phyloP scores from a whole-genome alignment of 129 eudicot genomes.

The Chrysanthemum seticuspe region DNA sequence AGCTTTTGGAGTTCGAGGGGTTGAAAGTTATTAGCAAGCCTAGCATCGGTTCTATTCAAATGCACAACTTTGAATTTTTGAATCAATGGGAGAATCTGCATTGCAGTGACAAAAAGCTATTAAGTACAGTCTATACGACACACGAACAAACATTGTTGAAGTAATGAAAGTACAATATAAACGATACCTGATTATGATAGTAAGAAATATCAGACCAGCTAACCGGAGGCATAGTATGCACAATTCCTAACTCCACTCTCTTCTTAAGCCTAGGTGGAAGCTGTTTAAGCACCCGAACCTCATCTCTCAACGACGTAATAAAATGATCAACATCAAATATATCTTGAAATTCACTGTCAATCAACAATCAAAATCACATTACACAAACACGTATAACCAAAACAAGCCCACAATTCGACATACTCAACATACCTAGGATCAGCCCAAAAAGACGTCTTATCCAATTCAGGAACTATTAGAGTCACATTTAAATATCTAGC shows the following conservation, averaged over 20 bases:
- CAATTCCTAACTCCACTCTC: slow-evolving; percentile 75
- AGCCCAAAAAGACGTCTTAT: slow-evolving; percentile 96
- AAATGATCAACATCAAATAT: slow-evolving; percentile 98
- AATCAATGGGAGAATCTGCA: slow-evolving; percentile 89
- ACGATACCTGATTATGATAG: slow-evolving; percentile 76
- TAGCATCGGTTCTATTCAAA: slow-evolving; percentile 93
- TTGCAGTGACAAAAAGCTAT: not conserved
- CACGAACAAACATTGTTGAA: not conserved
- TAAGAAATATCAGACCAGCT: slow-evolving; percentile 99
- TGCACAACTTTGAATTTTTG: slow-evolving; percentile 88
- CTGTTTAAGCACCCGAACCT: slow-evolving; percentile 81
- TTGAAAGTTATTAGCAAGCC: slow-evolving; percentile 89
- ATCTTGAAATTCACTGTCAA: slow-evolving; percentile 87
- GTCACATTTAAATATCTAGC: slow-evolving; percentile 96
- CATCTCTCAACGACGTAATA: slow-evolving; percentile 90
- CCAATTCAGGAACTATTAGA: slow-evolving; percentile 91
- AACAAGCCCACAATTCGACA: too few relatives aligned
- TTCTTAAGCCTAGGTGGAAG: slow-evolving; percentile 89
- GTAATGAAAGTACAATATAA: not conserved
- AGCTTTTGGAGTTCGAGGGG: slow-evolving; percentile 79
- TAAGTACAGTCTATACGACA: not conserved
- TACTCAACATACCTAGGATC: slow-evolving; percentile 72
- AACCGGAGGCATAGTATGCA: slow-evolving; percentile 83
- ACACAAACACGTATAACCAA: too few relatives aligned
- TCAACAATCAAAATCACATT: slow-evolving; percentile 16